These are phyloP conservation scores for Bipolaris bicolor DNA, from an alignment of 2,329 filamentous ascomycete genomes.

Conservation along the genomic window DNA sequence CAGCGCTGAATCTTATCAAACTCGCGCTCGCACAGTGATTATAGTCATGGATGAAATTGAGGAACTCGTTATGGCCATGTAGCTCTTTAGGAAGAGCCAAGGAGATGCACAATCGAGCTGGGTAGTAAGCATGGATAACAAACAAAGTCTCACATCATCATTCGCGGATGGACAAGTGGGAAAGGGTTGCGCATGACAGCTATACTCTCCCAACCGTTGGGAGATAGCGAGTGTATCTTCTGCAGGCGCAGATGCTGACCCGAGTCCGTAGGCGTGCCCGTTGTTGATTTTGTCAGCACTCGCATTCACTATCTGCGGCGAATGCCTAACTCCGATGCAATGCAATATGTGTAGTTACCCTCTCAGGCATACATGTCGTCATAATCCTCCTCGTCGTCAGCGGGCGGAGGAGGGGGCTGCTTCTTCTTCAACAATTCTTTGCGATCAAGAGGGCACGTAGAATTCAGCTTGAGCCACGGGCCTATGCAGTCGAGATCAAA, in stretches of 20 bases:
- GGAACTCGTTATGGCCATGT: conserved; percentile 14
- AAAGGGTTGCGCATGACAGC: conserved; percentile 8
- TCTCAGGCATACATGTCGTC: conserved; percentile 58
- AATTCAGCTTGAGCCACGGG: conserved; percentile 68
- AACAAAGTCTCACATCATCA: conserved; percentile 1
- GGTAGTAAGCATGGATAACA: background rate
- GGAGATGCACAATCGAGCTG: conserved; percentile 5
- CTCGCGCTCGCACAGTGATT: conserved; percentile 23
- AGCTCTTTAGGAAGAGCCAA: conserved; percentile 13
- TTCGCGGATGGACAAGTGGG: conserved; percentile 3
- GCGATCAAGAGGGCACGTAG: conserved; percentile 68
- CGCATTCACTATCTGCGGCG: conserved; percentile 7
- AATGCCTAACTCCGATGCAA: conserved; percentile 13
- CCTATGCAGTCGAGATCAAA: conserved; percentile 70
- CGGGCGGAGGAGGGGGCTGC: conserved; percentile 51
- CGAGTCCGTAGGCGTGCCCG: background rate
- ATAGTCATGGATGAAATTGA: conserved; percentile 21
- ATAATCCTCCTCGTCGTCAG: conserved; percentile 58
- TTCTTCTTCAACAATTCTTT: conserved; percentile 63
- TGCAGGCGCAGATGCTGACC: background rate
- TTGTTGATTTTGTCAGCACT: background rate
- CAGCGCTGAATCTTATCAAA: conserved; percentile 27
- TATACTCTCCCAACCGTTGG: background rate
- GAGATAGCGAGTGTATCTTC: background rate
- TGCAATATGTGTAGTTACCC: conserved; percentile 2